Evolutionary conservation across 2,329 filamentous ascomycete genomes (phyloP), one percentile per base, ranked within the genome.

Genomic region (Venturia effusa): DNA sequence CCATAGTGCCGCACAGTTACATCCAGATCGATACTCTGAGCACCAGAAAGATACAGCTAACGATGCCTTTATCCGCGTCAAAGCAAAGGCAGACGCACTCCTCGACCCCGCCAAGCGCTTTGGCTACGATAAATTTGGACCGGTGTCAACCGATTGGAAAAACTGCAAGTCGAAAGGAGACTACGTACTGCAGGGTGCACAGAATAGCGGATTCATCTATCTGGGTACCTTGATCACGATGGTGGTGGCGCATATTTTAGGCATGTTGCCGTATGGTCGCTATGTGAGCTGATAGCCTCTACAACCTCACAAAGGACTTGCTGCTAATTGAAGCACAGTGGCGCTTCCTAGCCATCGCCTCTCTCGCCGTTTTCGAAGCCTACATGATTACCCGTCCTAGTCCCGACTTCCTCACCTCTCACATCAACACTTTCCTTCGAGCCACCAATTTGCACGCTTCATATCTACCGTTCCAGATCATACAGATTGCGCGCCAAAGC

Each of bases 91-190:
- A 71, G 94, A 97, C 70, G 90, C 88, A 0, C 83, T 97, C 19
- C 77, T 85, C n/a, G 86, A 94, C 71, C 84, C 89, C 2, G 86
- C 85, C 0, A 86, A 84, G 70, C 83, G 91, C 64, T 96, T 94
- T 73, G 92, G 90, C 8, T 97, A 97, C 76, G 91, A 96, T 72
- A 86, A 91, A 59, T 92, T 96, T 73, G 92, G 92, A 0, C 87
- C 90, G 0, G 84, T 85, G 34, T 81, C 92, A 24, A 74, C 88
- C 15, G 73, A 74, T 10, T 93, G 88, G 87, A 78, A 82, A 67
- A 80, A 83, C 67, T 88, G 85, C 75, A 77, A 81, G 62, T 90
- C 88, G 0, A 77, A 89, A 64, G 82, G 83, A 66, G 92, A 96
- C 72, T 96, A 84, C 72, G 79, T 95, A 59, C 78, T 83, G 62